phyloP scores from a whole-genome alignment of 2,329 filamentous ascomycete genomes.

The Incumbomyces lentus region DNA sequence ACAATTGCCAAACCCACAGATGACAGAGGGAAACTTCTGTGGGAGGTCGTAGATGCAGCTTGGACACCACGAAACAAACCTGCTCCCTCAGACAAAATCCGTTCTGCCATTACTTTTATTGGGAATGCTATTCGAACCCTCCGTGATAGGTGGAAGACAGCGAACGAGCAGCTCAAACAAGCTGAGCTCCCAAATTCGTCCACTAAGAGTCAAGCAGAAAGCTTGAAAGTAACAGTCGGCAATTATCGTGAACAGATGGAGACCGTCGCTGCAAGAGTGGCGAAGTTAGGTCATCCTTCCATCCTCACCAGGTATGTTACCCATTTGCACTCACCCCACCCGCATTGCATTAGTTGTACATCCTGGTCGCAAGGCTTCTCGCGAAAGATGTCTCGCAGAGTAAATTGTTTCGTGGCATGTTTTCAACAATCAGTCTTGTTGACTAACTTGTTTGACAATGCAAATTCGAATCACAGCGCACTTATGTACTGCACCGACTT shows the following conservation, averaged over 20 bases:
- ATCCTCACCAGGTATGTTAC: slow-evolving; percentile 41
- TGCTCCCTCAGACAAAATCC: slow-evolving; percentile 42
- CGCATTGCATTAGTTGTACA: not conserved
- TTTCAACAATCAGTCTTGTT: not conserved
- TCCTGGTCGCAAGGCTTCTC: not conserved
- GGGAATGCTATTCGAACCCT: slow-evolving; percentile 51
- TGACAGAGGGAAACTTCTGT: slow-evolving; percentile 37
- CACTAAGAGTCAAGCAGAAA: slow-evolving; percentile 35
- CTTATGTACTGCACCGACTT: not conserved
- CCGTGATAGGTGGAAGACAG: slow-evolving; percentile 52
- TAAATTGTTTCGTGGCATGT: not conserved
- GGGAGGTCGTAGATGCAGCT: slow-evolving; percentile 51
- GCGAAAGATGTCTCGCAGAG: not conserved
- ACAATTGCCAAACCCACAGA: slow-evolving; percentile 43
- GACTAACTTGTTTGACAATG: not conserved
- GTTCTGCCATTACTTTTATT: slow-evolving; percentile 44
- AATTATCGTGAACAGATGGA: slow-evolving; percentile 49
- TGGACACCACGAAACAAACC: slow-evolving; percentile 47
- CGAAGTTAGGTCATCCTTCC: slow-evolving; percentile 35
- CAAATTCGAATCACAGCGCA: not conserved
- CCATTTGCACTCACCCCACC: slow-evolving; percentile 9
- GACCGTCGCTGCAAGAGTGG: slow-evolving; percentile 34
- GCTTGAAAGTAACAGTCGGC: slow-evolving; percentile 47
- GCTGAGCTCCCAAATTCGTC: slow-evolving; percentile 46
- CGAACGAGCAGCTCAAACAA: slow-evolving; percentile 44